A percentile compares a stretch with the other conserved stretches of the same genome.
phyloP scores from a whole-genome alignment of 2,329 filamentous ascomycete genomes.

The Colletotrichum gigasporum region DNA sequence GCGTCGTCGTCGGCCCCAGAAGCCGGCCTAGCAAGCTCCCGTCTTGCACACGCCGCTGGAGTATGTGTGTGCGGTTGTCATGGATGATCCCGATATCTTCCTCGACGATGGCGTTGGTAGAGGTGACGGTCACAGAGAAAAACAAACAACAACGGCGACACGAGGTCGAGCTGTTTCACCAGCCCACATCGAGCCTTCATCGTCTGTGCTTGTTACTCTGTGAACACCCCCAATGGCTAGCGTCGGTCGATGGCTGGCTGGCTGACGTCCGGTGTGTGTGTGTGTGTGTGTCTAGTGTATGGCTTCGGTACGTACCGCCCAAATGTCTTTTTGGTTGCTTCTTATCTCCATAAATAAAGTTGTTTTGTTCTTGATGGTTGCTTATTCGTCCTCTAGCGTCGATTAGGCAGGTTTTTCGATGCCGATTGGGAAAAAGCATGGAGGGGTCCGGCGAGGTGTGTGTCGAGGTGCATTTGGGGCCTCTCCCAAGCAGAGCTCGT shows the following conservation, averaged over 20 bases:
- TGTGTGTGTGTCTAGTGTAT: conserved; percentile 10
- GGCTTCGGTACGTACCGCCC: conserved; percentile 7
- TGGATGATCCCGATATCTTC: conserved; percentile 9
- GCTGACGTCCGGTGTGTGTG: neutral
- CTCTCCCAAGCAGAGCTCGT: neutral
- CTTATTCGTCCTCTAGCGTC: conserved; percentile 13
- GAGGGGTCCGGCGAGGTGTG: neutral
- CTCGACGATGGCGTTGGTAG: neutral
- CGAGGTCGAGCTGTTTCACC: conserved; percentile 15
- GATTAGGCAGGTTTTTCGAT: conserved; percentile 8
- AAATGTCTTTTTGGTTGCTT: conserved; percentile 7
- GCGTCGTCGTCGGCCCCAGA: conserved; percentile 1
- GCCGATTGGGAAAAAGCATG: neutral
- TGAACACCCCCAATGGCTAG: neutral
- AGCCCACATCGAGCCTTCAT: neutral
- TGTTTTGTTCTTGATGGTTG: neutral
- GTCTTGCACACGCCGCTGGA: neutral
- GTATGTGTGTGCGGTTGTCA: too few relatives aligned
- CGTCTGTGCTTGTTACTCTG: conserved; percentile 7
- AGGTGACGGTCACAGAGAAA: neutral
- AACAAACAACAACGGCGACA: conserved; percentile 1
- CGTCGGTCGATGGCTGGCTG: neutral
- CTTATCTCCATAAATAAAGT: conserved; percentile 12
- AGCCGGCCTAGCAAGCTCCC: conserved; percentile 3
- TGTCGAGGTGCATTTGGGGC: too few relatives aligned